A percentile compares a stretch with the other conserved stretches of the same genome.
These are phyloP conservation scores for Jackrogersella multiformis DNA, from an alignment of 495 filamentous ascomycete genomes.

Conservation along the genomic window DNA sequence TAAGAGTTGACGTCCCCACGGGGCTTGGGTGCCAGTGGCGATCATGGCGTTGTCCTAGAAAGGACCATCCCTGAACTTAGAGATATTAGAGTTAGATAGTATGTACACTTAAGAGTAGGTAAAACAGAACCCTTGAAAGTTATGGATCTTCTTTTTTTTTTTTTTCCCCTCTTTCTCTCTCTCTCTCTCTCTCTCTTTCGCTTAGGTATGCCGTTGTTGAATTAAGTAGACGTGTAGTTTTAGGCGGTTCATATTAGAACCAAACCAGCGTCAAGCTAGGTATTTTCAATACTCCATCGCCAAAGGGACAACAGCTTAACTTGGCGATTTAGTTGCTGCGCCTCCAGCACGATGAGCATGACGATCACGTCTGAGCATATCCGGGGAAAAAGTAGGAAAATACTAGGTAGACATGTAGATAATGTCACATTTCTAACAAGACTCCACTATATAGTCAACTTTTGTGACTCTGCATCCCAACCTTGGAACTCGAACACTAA, in stretches of 20 bases:
- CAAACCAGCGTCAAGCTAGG: slow-evolving; percentile 15
- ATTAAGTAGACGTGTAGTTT: slow-evolving; percentile 13
- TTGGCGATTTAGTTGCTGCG: slow-evolving; percentile 41
- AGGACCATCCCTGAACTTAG: slow-evolving; percentile 28
- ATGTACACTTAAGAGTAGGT: not conserved
- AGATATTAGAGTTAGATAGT: slow-evolving; percentile 17
- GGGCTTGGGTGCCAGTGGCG: slow-evolving; percentile 23
- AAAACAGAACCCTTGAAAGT: not conserved
- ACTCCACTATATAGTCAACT: slow-evolving; percentile 18
- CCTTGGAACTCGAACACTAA: slow-evolving; percentile 2
- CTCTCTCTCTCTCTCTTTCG: too few relatives aligned
- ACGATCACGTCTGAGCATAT: slow-evolving; percentile 41
- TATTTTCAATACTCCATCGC: slow-evolving; percentile 14
- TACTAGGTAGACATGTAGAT: slow-evolving; percentile 29
- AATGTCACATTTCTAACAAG: slow-evolving; percentile 7
- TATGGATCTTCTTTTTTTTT: not conserved
- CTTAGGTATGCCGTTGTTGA: slow-evolving; percentile 20
- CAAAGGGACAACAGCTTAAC: slow-evolving; percentile 15
- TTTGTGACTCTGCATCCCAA: slow-evolving; percentile 18
- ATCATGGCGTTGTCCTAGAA: slow-evolving; percentile 30
- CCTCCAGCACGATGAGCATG: slow-evolving; percentile 26
- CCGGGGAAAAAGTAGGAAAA: slow-evolving; percentile 34
- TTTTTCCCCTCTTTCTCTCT: not conserved
- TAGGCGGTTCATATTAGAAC: slow-evolving; percentile 4
- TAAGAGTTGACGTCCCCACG: slow-evolving; percentile 15